Percentiles rank a stretch among this genome's conserved stretches.
Evolutionary conservation across 2,329 filamentous ascomycete species (phyloP).

Genomic region (Pestalotiopsis fici): DNA sequence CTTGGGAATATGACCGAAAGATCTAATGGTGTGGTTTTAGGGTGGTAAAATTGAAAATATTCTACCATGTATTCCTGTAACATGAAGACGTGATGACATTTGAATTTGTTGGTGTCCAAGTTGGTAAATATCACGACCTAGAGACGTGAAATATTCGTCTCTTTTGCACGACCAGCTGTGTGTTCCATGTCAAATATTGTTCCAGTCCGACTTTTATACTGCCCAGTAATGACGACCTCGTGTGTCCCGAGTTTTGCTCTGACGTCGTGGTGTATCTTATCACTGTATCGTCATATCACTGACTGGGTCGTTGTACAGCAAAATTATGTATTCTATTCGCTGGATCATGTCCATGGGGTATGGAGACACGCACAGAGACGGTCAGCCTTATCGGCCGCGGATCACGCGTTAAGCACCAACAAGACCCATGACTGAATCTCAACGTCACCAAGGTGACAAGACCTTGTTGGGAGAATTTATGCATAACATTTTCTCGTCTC

Average conservation of each 20-base stretch:
- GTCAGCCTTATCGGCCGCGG: not conserved
- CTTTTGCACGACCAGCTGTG: no score
- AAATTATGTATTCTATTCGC: not conserved
- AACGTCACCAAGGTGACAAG: not conserved
- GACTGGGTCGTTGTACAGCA: not conserved
- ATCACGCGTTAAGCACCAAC: not conserved
- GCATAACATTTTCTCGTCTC: not conserved
- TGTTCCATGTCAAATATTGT: not conserved
- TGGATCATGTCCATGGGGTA: not conserved
- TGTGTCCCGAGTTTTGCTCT: not conserved
- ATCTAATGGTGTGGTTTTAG: not conserved
- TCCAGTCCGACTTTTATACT: no score
- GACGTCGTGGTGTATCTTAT: not conserved
- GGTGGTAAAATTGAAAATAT: not conserved
- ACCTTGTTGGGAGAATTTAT: not conserved
- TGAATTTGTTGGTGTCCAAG: not conserved
- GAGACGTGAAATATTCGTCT: no score
- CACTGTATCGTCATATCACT: not conserved
- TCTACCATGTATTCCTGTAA: not conserved
- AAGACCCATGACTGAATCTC: not conserved
- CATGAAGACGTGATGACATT: not conserved
- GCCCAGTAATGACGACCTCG: no score
- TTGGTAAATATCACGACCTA: no score
- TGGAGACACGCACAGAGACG: not conserved
- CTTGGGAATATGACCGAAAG: not conserved